phyloP scores from a whole-genome alignment of 805 yeast species.

The Debaryomyces prosopidis region DNA sequence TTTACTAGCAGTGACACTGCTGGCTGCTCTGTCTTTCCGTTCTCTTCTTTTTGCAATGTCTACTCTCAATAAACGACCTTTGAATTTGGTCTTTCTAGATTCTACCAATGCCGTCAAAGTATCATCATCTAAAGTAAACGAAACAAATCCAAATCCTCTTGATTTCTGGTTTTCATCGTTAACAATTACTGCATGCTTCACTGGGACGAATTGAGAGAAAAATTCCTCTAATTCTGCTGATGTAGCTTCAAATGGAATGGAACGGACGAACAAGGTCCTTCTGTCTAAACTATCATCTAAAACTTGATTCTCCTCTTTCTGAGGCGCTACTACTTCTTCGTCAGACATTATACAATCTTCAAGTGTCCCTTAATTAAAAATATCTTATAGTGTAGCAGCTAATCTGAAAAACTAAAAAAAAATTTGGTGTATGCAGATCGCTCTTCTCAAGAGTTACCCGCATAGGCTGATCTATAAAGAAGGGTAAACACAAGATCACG shows the following conservation, averaged over 20 bases:
- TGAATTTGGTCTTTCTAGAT: conserved; percentile 65
- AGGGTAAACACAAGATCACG: too few species aligned
- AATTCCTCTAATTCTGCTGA: conserved; percentile 78
- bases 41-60: conserved; percentile 94
- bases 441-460: conserved; percentile 4
- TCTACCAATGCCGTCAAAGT: conserved; percentile 71
- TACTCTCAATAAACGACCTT: conserved; percentile 66
- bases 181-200: conserved; percentile 91
- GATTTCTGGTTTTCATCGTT: conserved; percentile 74
- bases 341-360: not conserved
- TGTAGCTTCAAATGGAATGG: conserved; percentile 79
- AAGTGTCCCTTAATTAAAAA: not conserved
- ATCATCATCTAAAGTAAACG: conserved; percentile 84
- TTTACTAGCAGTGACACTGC: conserved; percentile 4
- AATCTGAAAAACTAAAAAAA: not conserved
- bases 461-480: not conserved
- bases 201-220: conserved; percentile 92
- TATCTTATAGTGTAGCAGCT: not conserved
- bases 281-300: conserved; percentile 45
- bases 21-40: conserved; percentile 45
- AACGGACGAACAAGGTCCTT: conserved; percentile 79
- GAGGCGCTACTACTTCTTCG: conserved; percentile 1
- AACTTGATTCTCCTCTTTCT: not conserved
- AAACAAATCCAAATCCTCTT: conserved; percentile 94
- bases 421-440: conserved; percentile 4